Percentiles rank a stretch among this genome's conserved stretches.
Conservation (phyloP, 129 eudicot species). For the Smallanthus sonchifolius region DNA sequence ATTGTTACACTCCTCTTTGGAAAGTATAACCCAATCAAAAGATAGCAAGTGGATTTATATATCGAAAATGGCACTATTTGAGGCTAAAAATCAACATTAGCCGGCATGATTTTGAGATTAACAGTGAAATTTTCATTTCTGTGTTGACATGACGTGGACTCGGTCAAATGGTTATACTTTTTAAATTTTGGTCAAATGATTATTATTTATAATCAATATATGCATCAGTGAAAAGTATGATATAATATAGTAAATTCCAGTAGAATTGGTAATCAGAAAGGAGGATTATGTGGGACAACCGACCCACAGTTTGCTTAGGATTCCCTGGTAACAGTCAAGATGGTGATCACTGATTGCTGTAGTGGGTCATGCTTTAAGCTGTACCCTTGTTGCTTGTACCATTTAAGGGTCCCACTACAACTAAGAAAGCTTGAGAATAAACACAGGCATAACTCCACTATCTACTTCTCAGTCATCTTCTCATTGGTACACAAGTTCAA, state of each 20-base stretch:
- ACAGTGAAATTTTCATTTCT: too few relatives aligned
- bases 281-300: constrained; percentile 28
- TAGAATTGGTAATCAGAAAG: constrained; percentile 14
- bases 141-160: neutral
- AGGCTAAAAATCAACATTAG: neutral
- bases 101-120: neutral
- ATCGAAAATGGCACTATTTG: neutral
- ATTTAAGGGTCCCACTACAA: constrained; percentile 16
- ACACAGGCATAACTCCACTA: constrained; percentile 17
- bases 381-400: constrained; percentile 24
- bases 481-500: constrained; percentile 18
- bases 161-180: neutral
- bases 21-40: neutral
- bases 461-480: constrained; percentile 15
- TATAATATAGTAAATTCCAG: neutral
- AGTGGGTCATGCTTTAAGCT: constrained; percentile 19
- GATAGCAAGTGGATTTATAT: neutral
- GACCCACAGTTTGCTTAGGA: constrained; percentile 30
- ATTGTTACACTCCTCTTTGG: neutral
- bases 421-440: constrained; percentile 20
- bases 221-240: constrained; percentile 6
- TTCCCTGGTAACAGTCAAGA: constrained; percentile 14
- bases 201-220: constrained; percentile 11
- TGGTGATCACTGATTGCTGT: neutral
- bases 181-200: neutral